A percentile compares a stretch with the other conserved stretches of the same genome.
Evolutionary conservation across 2,329 filamentous ascomycete genomes (phyloP).

Genomic region (Arthrobotrys pseudoclavata): DNA sequence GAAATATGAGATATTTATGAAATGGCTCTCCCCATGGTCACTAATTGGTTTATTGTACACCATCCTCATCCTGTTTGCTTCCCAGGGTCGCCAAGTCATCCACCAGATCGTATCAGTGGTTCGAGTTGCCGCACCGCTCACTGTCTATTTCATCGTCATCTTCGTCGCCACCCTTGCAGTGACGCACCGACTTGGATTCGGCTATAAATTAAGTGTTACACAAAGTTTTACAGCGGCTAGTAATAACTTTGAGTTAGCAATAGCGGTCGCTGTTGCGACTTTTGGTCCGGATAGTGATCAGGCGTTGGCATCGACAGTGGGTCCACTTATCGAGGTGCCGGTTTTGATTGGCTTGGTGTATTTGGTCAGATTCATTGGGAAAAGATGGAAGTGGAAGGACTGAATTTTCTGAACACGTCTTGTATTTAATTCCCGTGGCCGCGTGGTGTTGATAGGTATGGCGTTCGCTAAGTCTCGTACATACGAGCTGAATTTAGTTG

Average conservation of each 20-base stretch:
- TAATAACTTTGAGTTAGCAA: constrained; percentile 93
- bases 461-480: no score
- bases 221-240: constrained; percentile 91
- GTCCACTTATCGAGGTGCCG: constrained; percentile 87
- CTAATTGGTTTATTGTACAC: constrained; percentile 88
- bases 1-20: constrained; percentile 81
- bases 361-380: constrained; percentile 74
- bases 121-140: constrained; percentile 81
- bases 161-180: constrained; percentile 78
- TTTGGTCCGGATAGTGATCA: constrained; percentile 84
- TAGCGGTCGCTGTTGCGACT: constrained; percentile 85
- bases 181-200: constrained; percentile 77
- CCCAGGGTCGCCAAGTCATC: constrained; percentile 81
- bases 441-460: no score
- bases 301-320: constrained; percentile 84
- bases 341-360: constrained; percentile 84
- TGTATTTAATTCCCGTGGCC: no score
- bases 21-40: constrained; percentile 78
- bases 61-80: constrained; percentile 86
- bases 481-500: no score
- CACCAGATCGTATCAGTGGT: constrained; percentile 87
- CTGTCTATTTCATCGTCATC: constrained; percentile 83
- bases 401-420: not conserved
- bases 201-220: constrained; percentile 77
- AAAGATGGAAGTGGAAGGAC: constrained; percentile 71